Evolutionary conservation across 306 rosid species (phyloP).

Genomic region (Arachis stenosperma): DNA sequence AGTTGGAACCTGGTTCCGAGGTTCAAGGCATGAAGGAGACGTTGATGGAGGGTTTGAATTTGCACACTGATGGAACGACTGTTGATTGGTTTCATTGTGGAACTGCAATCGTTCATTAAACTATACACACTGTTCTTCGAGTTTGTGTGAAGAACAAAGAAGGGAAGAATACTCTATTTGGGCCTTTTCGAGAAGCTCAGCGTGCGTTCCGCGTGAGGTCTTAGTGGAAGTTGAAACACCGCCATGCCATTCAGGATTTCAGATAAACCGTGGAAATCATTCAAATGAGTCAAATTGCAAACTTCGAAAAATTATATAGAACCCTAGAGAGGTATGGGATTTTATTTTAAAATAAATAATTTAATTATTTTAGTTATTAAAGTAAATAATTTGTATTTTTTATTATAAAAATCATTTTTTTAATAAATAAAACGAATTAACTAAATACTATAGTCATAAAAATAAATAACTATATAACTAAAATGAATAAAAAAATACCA

Average conservation of each 20-base stretch:
- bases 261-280: too few species aligned
- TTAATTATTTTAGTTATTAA: too few species aligned
- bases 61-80: slow-evolving; percentile 51
- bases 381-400: too few species aligned
- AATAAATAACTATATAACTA: too few species aligned
- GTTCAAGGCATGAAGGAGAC: slow-evolving; percentile 70
- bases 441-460: too few species aligned
- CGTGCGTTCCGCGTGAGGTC: background rate
- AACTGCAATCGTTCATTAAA: background rate
- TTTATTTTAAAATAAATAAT: too few species aligned
- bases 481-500: too few species aligned
- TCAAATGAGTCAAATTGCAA: too few species aligned
- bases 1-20: slow-evolving; percentile 71
- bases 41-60: slow-evolving; percentile 63
- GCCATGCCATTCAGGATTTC: background rate
- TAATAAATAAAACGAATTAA: too few species aligned
- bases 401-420: too few species aligned
- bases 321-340: too few species aligned
- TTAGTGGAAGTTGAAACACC: background rate
- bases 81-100: slow-evolving; percentile 49
- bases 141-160: background rate
- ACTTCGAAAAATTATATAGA: too few species aligned
- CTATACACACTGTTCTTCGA: background rate
- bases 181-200: background rate
- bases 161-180: background rate